Conservation (phyloP, 1,139 yeast species). For the Candida gigantensis region DNA sequence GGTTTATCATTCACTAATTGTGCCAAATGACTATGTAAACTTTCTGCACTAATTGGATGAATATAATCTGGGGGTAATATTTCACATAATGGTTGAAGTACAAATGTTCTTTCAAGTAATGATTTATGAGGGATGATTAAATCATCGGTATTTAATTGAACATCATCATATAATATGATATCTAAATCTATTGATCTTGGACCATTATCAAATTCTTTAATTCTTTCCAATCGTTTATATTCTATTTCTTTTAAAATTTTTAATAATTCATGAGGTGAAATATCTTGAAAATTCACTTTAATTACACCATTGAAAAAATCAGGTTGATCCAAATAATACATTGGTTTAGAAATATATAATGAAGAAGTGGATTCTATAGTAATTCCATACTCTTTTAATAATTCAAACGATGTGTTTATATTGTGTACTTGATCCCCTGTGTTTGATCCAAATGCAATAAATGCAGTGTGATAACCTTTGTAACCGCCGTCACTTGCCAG, state of each 20-base stretch:
- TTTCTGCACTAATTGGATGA: conserved; percentile 86
- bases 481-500: conserved; percentile 7
- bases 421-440: conserved; percentile 69
- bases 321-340: conserved; percentile 82
- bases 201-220: conserved; percentile 81
- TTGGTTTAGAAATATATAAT: conserved; percentile 85
- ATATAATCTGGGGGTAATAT: conserved; percentile 60
- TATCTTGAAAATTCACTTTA: conserved; percentile 50
- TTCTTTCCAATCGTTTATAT: conserved; percentile 66
- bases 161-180: conserved; percentile 69
- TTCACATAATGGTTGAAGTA: conserved; percentile 85
- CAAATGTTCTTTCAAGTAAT: conserved; percentile 89
- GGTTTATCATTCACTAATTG: conserved; percentile 48
- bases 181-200: conserved; percentile 92
- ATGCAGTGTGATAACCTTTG: conserved; percentile 53
- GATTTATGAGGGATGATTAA: conserved; percentile 82
- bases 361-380: conserved; percentile 66
- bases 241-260: conserved; percentile 71
- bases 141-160: conserved; percentile 53
- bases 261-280: conserved; percentile 66
- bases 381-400: conserved; percentile 47
- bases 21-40: conserved; percentile 66
- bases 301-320: conserved; percentile 84
- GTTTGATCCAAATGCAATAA: conserved; percentile 88
- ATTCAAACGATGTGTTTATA: conserved; percentile 57